These are phyloP conservation scores for Stagonosporopsis tanaceti DNA, from an alignment of 2,329 filamentous ascomycete species.

Conservation along the genomic window DNA sequence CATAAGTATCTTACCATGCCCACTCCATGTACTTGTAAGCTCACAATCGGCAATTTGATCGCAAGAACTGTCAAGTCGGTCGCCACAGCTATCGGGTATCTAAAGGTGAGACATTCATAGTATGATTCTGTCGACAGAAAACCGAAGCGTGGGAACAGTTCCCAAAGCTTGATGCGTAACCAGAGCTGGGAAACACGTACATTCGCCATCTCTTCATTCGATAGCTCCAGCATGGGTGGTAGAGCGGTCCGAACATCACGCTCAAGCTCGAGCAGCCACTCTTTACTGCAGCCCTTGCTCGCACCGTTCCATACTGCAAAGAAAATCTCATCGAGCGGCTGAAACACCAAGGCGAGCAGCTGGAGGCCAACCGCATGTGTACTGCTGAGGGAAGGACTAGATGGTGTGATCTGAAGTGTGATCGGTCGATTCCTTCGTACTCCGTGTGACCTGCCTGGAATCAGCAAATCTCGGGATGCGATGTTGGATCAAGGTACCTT, in stretches of 20 bases:
- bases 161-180: conserved; percentile 71
- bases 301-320: conserved; percentile 73
- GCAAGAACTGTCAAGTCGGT: conserved; percentile 63
- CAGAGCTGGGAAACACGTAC: conserved; percentile 68
- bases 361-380: conserved; percentile 65
- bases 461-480: background rate
- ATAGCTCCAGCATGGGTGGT: conserved; percentile 60
- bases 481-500: conserved; percentile 20
- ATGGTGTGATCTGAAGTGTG: conserved; percentile 73
- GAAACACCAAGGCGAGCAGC: conserved; percentile 69
- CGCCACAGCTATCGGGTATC: conserved; percentile 69
- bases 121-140: conserved; percentile 57
- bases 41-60: conserved; percentile 32
- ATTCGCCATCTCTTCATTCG: conserved; percentile 64
- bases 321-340: conserved; percentile 71
- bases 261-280: conserved; percentile 66
- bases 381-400: conserved; percentile 68
- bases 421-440: conserved; percentile 74
- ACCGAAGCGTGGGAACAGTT: conserved; percentile 65
- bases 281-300: conserved; percentile 63
- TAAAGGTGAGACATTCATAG: conserved; percentile 66
- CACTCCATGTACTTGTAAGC: conserved; percentile 38
- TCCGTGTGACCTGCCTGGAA: conserved; percentile 67
- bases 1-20: conserved; percentile 32
- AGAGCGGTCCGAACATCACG: conserved; percentile 68